phyloP scores from a whole-genome alignment of 2,329 filamentous ascomycete species.

The Hypoxylon sp. region DNA sequence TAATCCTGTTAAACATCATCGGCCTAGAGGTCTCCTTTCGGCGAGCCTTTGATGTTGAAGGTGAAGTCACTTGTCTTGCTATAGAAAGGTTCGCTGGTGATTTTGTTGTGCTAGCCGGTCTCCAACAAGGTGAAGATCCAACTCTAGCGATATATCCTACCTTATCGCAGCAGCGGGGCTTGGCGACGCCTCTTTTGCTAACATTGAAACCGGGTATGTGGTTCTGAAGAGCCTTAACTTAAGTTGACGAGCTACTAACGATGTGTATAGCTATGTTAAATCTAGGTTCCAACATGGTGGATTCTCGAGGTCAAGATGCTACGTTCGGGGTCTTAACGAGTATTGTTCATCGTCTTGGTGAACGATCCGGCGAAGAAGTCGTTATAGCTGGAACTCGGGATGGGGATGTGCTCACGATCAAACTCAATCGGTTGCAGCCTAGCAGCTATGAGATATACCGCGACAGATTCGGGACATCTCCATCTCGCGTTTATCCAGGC shows the following conservation, averaged over 20 bases:
- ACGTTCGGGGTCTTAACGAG: conserved; percentile 63
- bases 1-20: conserved; percentile 60
- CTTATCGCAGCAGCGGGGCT: conserved; percentile 8
- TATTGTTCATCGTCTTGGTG: conserved; percentile 56
- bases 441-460: conserved; percentile 29
- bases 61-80: conserved; percentile 66
- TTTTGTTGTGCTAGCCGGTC: conserved; percentile 46
- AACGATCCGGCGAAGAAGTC: conserved; percentile 49
- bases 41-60: conserved; percentile 56
- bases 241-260: background rate
- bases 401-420: conserved; percentile 64
- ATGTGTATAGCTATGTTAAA: conserved; percentile 9
- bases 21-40: conserved; percentile 51
- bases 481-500: conserved; percentile 50
- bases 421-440: conserved; percentile 41
- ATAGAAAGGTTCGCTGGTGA: conserved; percentile 38
- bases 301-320: conserved; percentile 23
- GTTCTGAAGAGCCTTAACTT: background rate
- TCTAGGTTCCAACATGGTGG: background rate
- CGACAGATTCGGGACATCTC: conserved; percentile 51
- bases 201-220: conserved; percentile 39
- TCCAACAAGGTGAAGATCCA: conserved; percentile 43
- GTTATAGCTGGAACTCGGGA: conserved; percentile 66
- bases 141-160: conserved; percentile 45
- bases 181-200: conserved; percentile 23